Evolutionary conservation across 805 yeast species (phyloP).

Genomic region (Wickerhamomyces xylosicus): DNA sequence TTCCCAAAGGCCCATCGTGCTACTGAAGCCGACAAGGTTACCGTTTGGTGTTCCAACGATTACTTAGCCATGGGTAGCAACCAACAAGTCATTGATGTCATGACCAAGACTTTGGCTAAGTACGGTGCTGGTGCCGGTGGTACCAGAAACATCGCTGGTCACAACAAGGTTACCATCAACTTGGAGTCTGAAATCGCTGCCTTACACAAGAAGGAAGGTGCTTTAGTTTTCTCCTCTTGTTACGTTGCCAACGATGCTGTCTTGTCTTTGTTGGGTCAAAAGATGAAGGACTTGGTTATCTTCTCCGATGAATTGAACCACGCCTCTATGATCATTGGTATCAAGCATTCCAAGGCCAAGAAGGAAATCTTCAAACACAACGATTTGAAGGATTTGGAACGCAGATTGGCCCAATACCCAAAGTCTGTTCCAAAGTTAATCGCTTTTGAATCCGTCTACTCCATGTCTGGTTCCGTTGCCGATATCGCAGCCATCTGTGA

Average conservation of each 20-base stretch:
- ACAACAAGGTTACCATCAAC: constrained; percentile 78
- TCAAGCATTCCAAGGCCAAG: constrained; percentile 76
- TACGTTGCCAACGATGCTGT: constrained; percentile 96
- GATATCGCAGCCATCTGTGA: constrained; percentile 91
- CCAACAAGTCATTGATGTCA: constrained; percentile 56
- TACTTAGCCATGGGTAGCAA: constrained; percentile 92
- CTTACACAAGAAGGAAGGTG: constrained; percentile 89
- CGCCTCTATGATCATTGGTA: constrained; percentile 97
- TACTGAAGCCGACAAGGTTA: constrained; percentile 68
- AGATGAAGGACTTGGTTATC: constrained; percentile 79
- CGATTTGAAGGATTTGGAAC: constrained; percentile 76
- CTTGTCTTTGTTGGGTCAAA: constrained; percentile 81
- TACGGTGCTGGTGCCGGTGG: constrained; percentile 99
- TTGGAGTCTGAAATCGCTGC: constrained; percentile 84
- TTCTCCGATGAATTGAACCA: constrained; percentile 92
- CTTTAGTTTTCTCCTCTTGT: constrained; percentile 91
- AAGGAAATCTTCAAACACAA: constrained; percentile 92
- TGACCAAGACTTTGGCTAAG: constrained; percentile 71
- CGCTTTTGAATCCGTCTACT: constrained; percentile 94
- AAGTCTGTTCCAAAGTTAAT: constrained; percentile 84
- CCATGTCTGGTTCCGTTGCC: constrained; percentile 97
- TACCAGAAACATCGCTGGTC: constrained; percentile 98
- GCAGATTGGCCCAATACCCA: constrained; percentile 69
- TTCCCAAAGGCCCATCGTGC: constrained; percentile 90
- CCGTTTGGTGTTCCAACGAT: constrained; percentile 99